Conservation (phyloP, 2,329 filamentous ascomycete genomes). For the Diaporthe destruens region DNA sequence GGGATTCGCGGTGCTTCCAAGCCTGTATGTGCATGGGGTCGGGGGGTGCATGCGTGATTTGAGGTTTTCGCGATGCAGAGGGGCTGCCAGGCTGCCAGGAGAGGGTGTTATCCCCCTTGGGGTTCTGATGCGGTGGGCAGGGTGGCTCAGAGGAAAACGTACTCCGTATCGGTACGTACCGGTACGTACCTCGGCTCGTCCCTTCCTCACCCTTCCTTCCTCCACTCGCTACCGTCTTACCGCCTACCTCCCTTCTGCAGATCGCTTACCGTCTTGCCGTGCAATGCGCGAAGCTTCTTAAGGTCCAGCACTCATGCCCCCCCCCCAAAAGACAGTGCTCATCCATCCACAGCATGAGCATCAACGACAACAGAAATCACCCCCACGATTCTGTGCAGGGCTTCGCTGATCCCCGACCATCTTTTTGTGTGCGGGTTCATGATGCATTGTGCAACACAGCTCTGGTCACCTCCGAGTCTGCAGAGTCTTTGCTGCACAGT, state of each 20-base stretch:
- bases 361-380: background rate
- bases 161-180: slow-evolving; percentile 2
- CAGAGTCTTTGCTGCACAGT: slow-evolving; percentile 5
- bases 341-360: background rate
- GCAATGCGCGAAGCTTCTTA: background rate
- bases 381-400: slow-evolving; percentile 14
- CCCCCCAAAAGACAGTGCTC: background rate
- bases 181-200: slow-evolving; percentile 29
- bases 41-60: slow-evolving; percentile 3
- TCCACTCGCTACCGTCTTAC: slow-evolving; percentile 25
- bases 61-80: slow-evolving; percentile 26
- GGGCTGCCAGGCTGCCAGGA: slow-evolving; percentile 9
- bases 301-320: slow-evolving; percentile 5
- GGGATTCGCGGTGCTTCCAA: background rate
- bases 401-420: background rate
- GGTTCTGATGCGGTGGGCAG: background rate
- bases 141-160: background rate
- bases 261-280: slow-evolving; percentile 9
- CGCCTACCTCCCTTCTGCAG: slow-evolving; percentile 6
- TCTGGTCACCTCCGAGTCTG: slow-evolving; percentile 14
- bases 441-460: slow-evolving; percentile 14
- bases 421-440: background rate
- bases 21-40: slow-evolving; percentile 5
- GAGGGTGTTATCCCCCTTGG: background rate
- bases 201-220: slow-evolving; percentile 12